Percentiles rank a stretch among this genome's conserved stretches.
Conservation (phyloP, 768 basidiomycete genomes). For the Guyanaporus albipodus region DNA sequence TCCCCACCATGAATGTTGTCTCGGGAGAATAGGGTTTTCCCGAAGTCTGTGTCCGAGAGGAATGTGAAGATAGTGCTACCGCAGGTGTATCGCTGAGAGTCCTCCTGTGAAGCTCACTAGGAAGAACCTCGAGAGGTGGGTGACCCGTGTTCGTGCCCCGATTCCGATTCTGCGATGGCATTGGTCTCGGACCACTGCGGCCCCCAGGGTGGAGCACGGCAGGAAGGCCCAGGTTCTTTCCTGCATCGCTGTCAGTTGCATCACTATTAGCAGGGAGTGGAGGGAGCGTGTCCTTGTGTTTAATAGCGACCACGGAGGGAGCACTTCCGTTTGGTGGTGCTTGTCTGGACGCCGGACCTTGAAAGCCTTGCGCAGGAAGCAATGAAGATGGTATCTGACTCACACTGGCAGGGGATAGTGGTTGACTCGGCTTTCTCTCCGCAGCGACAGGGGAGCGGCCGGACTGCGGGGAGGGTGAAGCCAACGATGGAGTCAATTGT, state of each 20-base stretch:
- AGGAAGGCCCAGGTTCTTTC: slow-evolving; percentile 31
- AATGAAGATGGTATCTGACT: slow-evolving; percentile 22
- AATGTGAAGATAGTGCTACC: slow-evolving; percentile 1
- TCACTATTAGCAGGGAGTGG: slow-evolving; percentile 35
- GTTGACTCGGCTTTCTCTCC: slow-evolving; percentile 12
- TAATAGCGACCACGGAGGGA: slow-evolving; percentile 1
- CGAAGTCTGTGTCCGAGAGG: slow-evolving; percentile 6
- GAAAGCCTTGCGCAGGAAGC: slow-evolving; percentile 16
- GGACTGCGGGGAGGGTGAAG: slow-evolving; percentile 14
- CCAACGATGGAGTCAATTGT: slow-evolving; percentile 14
- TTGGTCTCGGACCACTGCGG: slow-evolving; percentile 17
- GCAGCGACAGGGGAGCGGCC: slow-evolving; percentile 4
- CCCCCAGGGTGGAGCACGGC: slow-evolving; percentile 42
- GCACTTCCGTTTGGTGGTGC: slow-evolving; percentile 5
- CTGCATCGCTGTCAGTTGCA: slow-evolving; percentile 19
- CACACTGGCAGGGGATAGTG: neutral
- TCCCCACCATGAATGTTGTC: neutral
- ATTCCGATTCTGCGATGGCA: slow-evolving; percentile 14
- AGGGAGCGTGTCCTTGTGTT: slow-evolving; percentile 34
- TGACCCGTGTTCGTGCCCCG: slow-evolving; percentile 7
- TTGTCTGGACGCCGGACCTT: slow-evolving; percentile 10
- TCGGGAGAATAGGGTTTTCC: slow-evolving; percentile 6
- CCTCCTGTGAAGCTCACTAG: slow-evolving; percentile 6
- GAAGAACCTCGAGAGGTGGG: slow-evolving; percentile 7
- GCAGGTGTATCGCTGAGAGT: slow-evolving; percentile 12